Base-by-base conservation (phyloP, 2,329 filamentous ascomycete species). In the Emericellopsis cladophorae region DNA sequence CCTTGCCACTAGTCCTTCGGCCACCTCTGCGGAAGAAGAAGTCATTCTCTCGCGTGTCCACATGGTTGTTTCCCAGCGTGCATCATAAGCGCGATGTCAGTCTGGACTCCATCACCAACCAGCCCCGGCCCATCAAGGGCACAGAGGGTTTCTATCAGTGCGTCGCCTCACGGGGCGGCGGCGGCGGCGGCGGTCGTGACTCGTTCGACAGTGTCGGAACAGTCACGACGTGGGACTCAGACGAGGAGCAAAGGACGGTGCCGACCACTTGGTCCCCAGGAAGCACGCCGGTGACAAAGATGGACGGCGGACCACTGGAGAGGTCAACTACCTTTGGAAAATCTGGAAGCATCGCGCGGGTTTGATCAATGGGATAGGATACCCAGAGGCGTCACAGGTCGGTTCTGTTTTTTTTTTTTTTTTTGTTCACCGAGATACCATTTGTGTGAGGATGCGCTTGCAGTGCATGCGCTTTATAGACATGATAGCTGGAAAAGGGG, bases 1-100 rank as follows among this genome's bases (percentile, higher is more conserved):
- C 76, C 2, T 58, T 78, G 5, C 74, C 75, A 0, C 64, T 79
- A 21, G 68, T 76, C 14, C 63, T 77, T 42, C 69, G 71, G n/a
- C 75, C 74, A 7, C 73, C 74, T 2, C 53, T 80, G 45, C 64
- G 76, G 44, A 80, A 80, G 63, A 81, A 79, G 64, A 81, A 80
- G 51, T 79, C 76, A 0, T 80, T 81, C 51, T 76, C 74, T 9
- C 66, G 68, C 14, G 72, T 80, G 8, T 79, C 76, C 3, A 68
- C 56, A 48, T 80, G 76, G 74, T 61, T 80, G 22, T 74, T 72
- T 48, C 64, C 69, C 36, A 54, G 58, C 15, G 49, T 60, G 31
- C 49, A 56, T 36, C 53, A 62, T 42, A 55, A 57, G 40, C 55
- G 52, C 15, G 61, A 65, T 39, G 54, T 65, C 39, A 66, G 64